Percentiles rank a stretch among this genome's conserved stretches.
Evolutionary conservation across 768 basidiomycete species (phyloP).

Genomic region (Cystobasidium ongulense): DNA sequence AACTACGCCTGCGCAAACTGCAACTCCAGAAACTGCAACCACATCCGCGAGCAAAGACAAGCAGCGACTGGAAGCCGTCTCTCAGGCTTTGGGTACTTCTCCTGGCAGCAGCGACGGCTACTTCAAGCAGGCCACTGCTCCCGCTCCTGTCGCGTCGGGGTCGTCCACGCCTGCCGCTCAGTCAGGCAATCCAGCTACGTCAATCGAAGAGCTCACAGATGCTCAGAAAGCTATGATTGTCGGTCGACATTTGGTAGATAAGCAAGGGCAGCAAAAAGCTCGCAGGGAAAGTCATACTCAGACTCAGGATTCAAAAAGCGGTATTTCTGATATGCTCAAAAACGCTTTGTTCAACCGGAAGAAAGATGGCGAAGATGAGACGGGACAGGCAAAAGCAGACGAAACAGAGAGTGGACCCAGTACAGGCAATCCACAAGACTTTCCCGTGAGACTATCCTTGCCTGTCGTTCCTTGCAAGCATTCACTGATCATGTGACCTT

Average conservation of each 20-base stretch:
- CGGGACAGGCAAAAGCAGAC: background rate
- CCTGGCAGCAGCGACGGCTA: no score
- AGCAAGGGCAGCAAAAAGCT: slow-evolving; percentile 15
- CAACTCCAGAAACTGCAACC: background rate
- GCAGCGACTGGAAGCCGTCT: background rate
- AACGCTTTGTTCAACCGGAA: background rate
- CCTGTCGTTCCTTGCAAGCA: background rate
- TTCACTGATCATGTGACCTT: slow-evolving; percentile 5
- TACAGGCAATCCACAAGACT: slow-evolving; percentile 12
- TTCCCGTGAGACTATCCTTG: slow-evolving; percentile 12
- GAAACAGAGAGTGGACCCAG: background rate
- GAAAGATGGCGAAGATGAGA: slow-evolving; percentile 14
- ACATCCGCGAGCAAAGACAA: background rate
- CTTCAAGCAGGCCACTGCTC: no score
- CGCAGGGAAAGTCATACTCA: background rate
- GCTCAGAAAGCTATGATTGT: slow-evolving; percentile 23
- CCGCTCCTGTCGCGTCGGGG: background rate
- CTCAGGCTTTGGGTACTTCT: background rate
- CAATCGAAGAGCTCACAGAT: slow-evolving; percentile 27
- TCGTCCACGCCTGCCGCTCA: background rate
- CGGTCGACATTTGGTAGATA: slow-evolving; percentile 13
- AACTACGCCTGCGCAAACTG: background rate
- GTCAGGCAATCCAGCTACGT: background rate
- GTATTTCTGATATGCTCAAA: slow-evolving; percentile 10
- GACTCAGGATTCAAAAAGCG: background rate